Base-by-base conservation (phyloP, 1,284 basidiomycete species). In the Apiotrichum sp. region DNA sequence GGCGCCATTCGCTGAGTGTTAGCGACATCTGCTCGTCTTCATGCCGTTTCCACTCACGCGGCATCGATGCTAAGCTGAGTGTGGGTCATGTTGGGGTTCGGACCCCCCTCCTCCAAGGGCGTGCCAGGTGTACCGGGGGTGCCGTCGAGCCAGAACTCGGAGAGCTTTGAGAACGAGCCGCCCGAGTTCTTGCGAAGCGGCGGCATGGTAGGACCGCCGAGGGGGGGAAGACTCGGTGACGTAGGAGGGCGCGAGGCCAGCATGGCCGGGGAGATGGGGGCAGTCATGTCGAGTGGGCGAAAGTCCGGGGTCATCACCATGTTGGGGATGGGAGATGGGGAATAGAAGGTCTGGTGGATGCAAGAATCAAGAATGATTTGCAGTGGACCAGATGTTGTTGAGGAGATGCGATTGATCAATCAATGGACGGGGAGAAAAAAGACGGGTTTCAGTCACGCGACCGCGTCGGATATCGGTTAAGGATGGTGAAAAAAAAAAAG, bases 41-140 rank as follows among this genome's bases (percentile, higher is more conserved):
- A 31, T 1, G 6, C 11, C n/a, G 44, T 16, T 3, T 14, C 8
- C 14, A 75, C 86, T 84, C 76, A 89, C 87, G 83, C 84, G 41
- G 88, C 82, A 66, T 89, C 83, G 50, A 93, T 75, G 64, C 75
- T 81, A 8, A 81, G 65, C 22, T 79, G 76, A 29, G 82, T 80
- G 76, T 91, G 85, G 41, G 78, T 78, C 46, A 93, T 69, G 9
- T 85, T 13, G 34, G 34, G 38, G 35, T 86, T 82, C 56, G 84
- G 80, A 6, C 82, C 80, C 5, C 50, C 48, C 5, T 61, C 58
- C 32, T 64, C 55, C 31, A 47, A 34, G 7, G 67, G 57, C 33
- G 58, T 59, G 2, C 50, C 52, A 8, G 57, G 52, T 1, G 31
- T 55, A 4, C 58, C 40, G 6, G 62, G 53, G 1, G 62, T 63